Evolutionary conservation across 2,329 filamentous ascomycete genomes (phyloP).

Genomic region (Pyricularia grisea): DNA sequence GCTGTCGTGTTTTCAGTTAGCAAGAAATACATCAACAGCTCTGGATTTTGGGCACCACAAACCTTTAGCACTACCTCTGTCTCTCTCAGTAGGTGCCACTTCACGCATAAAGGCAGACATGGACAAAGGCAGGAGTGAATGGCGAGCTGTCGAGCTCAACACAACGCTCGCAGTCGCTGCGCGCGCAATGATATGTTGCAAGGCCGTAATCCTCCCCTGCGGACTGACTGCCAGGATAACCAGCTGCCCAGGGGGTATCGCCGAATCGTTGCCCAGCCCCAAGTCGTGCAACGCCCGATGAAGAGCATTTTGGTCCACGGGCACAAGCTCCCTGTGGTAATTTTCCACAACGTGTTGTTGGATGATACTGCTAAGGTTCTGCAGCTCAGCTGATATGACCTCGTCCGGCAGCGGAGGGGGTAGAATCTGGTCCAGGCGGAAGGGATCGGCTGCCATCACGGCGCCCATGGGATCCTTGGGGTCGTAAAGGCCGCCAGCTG

Average conservation of each 20-base stretch:
- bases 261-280: constrained; percentile 14
- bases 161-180: constrained; percentile 25
- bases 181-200: constrained; percentile 28
- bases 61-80: constrained; percentile 13
- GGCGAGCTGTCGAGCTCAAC: constrained; percentile 13
- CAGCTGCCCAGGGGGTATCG: constrained; percentile 11
- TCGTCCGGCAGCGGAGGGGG: constrained; percentile 25
- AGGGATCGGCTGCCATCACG: background rate
- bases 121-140: constrained; percentile 26
- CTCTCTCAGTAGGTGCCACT: constrained; percentile 17
- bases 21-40: background rate
- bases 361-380: constrained; percentile 23
- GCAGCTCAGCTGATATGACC: constrained; percentile 22
- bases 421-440: constrained; percentile 23
- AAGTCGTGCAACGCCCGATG: constrained; percentile 15
- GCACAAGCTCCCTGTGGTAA: constrained; percentile 22
- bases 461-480: background rate
- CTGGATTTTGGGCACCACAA: background rate
- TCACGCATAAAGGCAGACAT: constrained; percentile 20
- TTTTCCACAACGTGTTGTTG: constrained; percentile 29
- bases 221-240: constrained; percentile 21
- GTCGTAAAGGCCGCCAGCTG: background rate
- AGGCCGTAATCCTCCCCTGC: constrained; percentile 19
- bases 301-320: constrained; percentile 11
- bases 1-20: constrained; percentile 10